Evolutionary conservation across 1,284 basidiomycete species (phyloP).

Genomic region (Malassezia brasiliensis): DNA sequence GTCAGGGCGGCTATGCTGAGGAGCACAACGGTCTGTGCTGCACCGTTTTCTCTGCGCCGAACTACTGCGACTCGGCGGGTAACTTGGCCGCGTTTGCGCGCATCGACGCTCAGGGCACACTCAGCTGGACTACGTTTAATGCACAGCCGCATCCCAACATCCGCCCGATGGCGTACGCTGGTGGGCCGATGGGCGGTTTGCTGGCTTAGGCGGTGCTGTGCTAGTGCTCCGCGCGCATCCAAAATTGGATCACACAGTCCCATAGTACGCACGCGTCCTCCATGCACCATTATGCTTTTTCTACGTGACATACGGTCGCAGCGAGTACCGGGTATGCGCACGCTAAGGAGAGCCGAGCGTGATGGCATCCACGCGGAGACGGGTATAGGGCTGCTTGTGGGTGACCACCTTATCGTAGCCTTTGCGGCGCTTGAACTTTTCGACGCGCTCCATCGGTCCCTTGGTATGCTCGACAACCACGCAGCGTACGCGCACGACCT

Average conservation of each 20-base stretch:
- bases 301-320: too few relatives aligned
- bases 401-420: constrained; percentile 74
- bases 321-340: too few relatives aligned
- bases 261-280: too few relatives aligned
- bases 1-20: constrained; percentile 73
- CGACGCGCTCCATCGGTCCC: constrained; percentile 74
- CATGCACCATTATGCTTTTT: too few relatives aligned
- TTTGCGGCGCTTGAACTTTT: constrained; percentile 96
- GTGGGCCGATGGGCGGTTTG: constrained; percentile 34
- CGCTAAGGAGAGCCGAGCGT: constrained; percentile 23
- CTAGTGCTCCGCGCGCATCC: too few relatives aligned
- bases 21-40: constrained; percentile 82
- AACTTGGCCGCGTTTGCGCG: constrained; percentile 52
- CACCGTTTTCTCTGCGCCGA: constrained; percentile 57
- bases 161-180: constrained; percentile 77
- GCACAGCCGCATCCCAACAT: constrained; percentile 78
- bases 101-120: constrained; percentile 67
- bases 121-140: constrained; percentile 67
- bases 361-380: constrained; percentile 50
- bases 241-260: too few relatives aligned
- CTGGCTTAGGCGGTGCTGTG: constrained; percentile 20
- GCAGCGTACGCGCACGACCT: constrained; percentile 62
- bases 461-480: constrained; percentile 95
- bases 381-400: constrained; percentile 87
- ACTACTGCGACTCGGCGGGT: constrained; percentile 47